Evolutionary conservation across 1,139 yeast genomes (phyloP).

Genomic region (Candida mesenterica): DNA sequence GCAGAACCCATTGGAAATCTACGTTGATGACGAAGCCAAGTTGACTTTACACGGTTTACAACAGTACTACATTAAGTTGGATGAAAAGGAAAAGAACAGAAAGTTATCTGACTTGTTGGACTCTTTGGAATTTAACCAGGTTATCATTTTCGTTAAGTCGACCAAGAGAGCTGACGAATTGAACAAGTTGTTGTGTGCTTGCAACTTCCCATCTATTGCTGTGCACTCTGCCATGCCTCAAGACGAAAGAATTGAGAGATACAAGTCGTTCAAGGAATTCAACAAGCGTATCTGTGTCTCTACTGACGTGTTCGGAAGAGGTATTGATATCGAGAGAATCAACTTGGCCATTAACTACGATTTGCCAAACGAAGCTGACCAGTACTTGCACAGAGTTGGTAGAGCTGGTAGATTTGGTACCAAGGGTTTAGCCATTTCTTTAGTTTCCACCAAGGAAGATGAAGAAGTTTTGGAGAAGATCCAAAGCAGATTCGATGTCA

Average conservation of each 20-base stretch:
- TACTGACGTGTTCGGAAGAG: constrained; percentile 98
- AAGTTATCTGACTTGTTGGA: constrained; percentile 91
- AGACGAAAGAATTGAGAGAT: constrained; percentile 97
- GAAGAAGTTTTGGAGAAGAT: constrained; percentile 88
- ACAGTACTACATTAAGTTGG: constrained; percentile 89
- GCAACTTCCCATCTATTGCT: constrained; percentile 96
- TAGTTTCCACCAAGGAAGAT: constrained; percentile 83
- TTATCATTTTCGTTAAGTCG: constrained; percentile 91
- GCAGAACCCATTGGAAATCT: constrained; percentile 97
- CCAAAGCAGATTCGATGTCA: constrained; percentile 96
- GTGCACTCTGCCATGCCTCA: constrained; percentile 96
- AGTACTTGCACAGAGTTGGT: constrained; percentile 98
- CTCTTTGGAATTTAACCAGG: constrained; percentile 95
- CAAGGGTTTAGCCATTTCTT: constrained; percentile 93
- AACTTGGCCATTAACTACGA: constrained; percentile 97
- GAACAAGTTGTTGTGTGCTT: constrained; percentile 83
- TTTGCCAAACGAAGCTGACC: constrained; percentile 89
- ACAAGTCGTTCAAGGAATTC: constrained; percentile 95
- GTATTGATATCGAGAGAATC: constrained; percentile 98
- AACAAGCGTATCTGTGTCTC: constrained; percentile 98
- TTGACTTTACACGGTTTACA: constrained; percentile 97
- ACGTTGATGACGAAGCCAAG: constrained; percentile 97
- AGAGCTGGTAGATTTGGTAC: constrained; percentile 99
- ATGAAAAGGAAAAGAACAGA: constrained; percentile 91
- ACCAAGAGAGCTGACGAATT: constrained; percentile 91